A percentile compares a stretch with the other conserved stretches of the same genome.
phyloP scores from a whole-genome alignment of 257 asterid species.

The Nicotiana noctiflora region DNA sequence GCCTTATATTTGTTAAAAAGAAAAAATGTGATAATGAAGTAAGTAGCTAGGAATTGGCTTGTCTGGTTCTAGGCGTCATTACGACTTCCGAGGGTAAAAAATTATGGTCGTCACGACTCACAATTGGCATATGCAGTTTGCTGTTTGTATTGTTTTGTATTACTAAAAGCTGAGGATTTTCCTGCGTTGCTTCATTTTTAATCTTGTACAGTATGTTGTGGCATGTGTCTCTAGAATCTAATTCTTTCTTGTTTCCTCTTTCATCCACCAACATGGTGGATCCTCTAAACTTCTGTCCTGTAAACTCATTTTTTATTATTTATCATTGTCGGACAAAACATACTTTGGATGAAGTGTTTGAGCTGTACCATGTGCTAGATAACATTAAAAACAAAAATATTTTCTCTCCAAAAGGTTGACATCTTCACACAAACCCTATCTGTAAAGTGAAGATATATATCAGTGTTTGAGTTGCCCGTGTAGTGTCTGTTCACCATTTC shows the following conservation, averaged over 20 bases:
- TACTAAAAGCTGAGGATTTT: background rate
- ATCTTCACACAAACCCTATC: background rate
- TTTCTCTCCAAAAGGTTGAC: background rate
- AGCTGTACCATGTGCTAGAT: slow-evolving; percentile 14
- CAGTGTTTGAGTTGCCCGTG: background rate
- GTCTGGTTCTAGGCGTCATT: too few species aligned
- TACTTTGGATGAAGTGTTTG: slow-evolving; percentile 3
- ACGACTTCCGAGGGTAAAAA: too few species aligned
- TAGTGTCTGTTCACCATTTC: background rate
- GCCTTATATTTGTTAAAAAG: too few species aligned
- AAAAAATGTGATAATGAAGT: too few species aligned
- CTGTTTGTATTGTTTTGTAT: background rate
- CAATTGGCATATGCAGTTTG: background rate
- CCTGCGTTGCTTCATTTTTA: background rate
- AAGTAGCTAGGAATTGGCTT: too few species aligned
- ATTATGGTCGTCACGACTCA: too few species aligned
- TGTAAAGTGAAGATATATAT: background rate
- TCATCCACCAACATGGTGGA: slow-evolving; percentile 8
- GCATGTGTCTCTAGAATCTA: background rate
- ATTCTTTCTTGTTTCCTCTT: background rate
- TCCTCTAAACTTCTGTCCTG: slow-evolving; percentile 3
- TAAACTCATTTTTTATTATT: background rate
- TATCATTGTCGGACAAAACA: background rate
- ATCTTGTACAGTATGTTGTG: background rate
- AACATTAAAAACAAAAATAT: background rate